Conservation (phyloP, 371 early-diverging fungal genomes). For the Catenaria anguillulae region DNA sequence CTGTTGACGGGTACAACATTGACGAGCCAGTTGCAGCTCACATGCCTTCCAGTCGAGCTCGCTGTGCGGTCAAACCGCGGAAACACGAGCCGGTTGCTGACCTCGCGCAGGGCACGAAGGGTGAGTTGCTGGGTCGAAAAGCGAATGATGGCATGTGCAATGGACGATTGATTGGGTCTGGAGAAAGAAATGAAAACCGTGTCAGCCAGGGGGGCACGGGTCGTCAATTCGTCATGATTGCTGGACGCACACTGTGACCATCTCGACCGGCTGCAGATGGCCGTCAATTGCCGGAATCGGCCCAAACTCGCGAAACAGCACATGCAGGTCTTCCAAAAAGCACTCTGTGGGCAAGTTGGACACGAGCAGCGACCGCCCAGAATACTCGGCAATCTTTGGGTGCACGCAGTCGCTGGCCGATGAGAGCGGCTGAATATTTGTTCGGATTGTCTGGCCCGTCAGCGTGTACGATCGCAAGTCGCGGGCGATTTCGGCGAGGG, state of each 20-base stretch:
- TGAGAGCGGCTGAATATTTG: background rate
- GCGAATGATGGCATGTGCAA: background rate
- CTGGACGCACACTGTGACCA: background rate
- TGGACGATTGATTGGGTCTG: background rate
- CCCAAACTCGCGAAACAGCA: background rate
- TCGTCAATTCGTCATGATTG: no score
- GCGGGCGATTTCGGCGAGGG: background rate
- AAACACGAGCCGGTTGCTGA: background rate
- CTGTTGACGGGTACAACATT: background rate
- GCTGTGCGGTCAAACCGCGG: background rate
- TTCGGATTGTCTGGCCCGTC: background rate
- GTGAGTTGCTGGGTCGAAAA: background rate
- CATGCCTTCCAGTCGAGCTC: background rate
- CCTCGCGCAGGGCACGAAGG: background rate
- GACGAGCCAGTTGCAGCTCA: background rate
- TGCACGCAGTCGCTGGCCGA: background rate
- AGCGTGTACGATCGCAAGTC: background rate
- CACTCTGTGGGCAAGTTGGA: background rate
- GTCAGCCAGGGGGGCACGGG: background rate
- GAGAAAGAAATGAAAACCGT: background rate
- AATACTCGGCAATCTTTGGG: background rate
- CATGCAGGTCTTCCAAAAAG: background rate
- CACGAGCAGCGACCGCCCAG: background rate
- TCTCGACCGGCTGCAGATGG: background rate
- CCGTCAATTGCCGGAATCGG: background rate